These are phyloP conservation scores for Hortaea sp. DNA, from an alignment of 2,329 filamentous ascomycete genomes.

Conservation along the genomic window DNA sequence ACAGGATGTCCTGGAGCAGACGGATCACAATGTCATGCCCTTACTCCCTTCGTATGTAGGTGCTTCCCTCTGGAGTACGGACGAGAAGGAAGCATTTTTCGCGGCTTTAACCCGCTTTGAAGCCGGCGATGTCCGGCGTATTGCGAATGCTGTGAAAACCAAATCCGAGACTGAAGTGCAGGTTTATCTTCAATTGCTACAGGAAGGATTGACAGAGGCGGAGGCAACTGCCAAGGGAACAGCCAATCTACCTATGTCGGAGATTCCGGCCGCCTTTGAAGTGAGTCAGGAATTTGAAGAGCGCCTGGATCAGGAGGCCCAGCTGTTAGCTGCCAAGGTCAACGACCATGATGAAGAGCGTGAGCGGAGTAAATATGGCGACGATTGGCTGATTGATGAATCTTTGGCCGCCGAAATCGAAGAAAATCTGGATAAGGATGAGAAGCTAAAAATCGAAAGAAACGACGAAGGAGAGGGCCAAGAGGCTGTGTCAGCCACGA, in stretches of 20 bases:
- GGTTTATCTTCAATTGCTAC: conserved; percentile 57
- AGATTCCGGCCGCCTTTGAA: conserved; percentile 64
- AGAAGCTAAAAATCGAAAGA: conserved; percentile 3
- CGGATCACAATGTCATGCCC: not conserved
- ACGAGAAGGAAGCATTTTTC: conserved; percentile 65
- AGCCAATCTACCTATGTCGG: conserved; percentile 36
- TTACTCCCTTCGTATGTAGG: conserved; percentile 51
- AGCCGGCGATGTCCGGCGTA: conserved; percentile 48
- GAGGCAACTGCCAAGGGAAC: conserved; percentile 25
- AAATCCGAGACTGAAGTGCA: conserved; percentile 68
- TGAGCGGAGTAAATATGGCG: conserved; percentile 52
- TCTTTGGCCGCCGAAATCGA: conserved; percentile 28
- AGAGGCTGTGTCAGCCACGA: not conserved
- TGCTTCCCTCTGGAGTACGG: conserved; percentile 55
- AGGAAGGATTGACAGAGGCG: conserved; percentile 35
- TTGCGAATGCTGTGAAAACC: conserved; percentile 53
- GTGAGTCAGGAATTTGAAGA: conserved; percentile 55
- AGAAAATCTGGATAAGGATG: not conserved
- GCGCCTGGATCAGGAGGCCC: conserved; percentile 58
- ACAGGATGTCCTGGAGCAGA: conserved; percentile 28
- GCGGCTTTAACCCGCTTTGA: conserved; percentile 55
- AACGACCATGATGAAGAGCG: conserved; percentile 50
- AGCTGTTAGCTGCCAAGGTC: conserved; percentile 54
- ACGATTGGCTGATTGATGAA: conserved; percentile 54
- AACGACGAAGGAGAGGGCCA: not conserved